Evolutionary conservation across 1,139 yeast species (phyloP).

Genomic region (Candida pseudoviswanathii): DNA sequence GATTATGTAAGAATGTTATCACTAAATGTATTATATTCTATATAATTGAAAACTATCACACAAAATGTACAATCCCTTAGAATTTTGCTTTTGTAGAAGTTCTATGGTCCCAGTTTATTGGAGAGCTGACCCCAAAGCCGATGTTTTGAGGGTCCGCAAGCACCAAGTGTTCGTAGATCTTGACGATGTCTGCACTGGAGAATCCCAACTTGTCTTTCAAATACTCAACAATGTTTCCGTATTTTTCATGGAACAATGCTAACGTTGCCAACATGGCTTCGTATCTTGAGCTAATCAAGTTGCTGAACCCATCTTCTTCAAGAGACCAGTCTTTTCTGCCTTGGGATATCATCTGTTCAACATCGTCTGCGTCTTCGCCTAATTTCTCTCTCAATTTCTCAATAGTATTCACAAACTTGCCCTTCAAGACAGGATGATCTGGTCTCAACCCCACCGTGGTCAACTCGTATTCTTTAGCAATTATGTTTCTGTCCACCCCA

Average conservation of each 20-base stretch:
- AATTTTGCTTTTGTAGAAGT: conserved; percentile 15
- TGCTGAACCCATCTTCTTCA: conserved; percentile 53
- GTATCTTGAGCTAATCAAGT: conserved; percentile 64
- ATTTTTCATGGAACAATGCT: conserved; percentile 48
- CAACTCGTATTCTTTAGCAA: conserved; percentile 56
- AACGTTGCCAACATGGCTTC: conserved; percentile 75
- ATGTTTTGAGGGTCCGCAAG: conserved; percentile 22
- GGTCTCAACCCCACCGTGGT: conserved; percentile 67
- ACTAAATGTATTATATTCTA: not conserved
- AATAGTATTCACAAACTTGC: conserved; percentile 34
- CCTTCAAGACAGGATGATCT: conserved; percentile 42
- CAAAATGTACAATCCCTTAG: not conserved
- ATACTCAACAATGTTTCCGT: conserved; percentile 61
- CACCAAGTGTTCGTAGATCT: conserved; percentile 50
- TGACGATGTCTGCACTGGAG: conserved; percentile 48
- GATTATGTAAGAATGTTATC: conserved; percentile 50
- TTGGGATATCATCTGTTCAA: conserved; percentile 31
- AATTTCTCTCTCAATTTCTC: conserved; percentile 30
- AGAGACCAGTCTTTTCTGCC: conserved; percentile 45
- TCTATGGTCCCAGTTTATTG: conserved; percentile 31
- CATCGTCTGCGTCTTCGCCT: conserved; percentile 45
- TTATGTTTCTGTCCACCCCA: conserved; percentile 65
- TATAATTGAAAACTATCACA: not conserved
- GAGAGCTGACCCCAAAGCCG: conserved; percentile 22
- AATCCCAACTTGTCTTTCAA: conserved; percentile 51